Evolutionary conservation across 208 protist species (phyloP).

Genomic region (Herpetomonas tarakana): DNA sequence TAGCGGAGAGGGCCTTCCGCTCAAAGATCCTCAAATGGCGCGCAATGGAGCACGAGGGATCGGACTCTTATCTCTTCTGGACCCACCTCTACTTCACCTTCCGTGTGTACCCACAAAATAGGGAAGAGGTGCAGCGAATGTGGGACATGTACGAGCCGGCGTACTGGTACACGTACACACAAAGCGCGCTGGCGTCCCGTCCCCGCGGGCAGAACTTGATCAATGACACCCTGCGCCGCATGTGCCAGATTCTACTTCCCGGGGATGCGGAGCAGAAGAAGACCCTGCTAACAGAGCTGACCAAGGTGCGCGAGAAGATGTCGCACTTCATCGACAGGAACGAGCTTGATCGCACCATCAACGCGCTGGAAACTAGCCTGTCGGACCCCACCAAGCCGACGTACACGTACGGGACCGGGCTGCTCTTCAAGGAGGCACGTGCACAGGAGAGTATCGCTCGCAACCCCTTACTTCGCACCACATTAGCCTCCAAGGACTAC

Average conservation of each 20-base stretch:
- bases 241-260: constrained; percentile 79
- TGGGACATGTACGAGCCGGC: constrained; percentile 87
- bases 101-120: constrained; percentile 64
- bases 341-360: constrained; percentile 80
- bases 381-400: constrained; percentile 42
- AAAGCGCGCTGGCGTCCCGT: constrained; percentile 66
- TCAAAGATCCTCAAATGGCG: constrained; percentile 77
- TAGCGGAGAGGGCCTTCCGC: constrained; percentile 66
- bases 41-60: constrained; percentile 64
- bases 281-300: constrained; percentile 60
- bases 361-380: constrained; percentile 60
- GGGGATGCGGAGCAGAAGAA: constrained; percentile 60
- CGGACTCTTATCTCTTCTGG: constrained; percentile 82
- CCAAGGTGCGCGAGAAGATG: constrained; percentile 81
- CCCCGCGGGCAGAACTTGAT: constrained; percentile 71
- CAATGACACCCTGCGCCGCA: constrained; percentile 73
- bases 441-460: constrained; percentile 46
- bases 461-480: constrained; percentile 68
- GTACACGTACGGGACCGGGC: constrained; percentile 75
- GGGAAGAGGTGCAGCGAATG: constrained; percentile 65
- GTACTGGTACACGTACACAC: constrained; percentile 83
- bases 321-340: constrained; percentile 65
- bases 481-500: constrained; percentile 70
- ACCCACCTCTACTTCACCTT: constrained; percentile 88
- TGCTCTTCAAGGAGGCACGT: constrained; percentile 67